Evolutionary conservation across 345 rosid genomes (phyloP), one percentile per base, ranked within the genome.

Genomic region (Brassica carinata): DNA sequence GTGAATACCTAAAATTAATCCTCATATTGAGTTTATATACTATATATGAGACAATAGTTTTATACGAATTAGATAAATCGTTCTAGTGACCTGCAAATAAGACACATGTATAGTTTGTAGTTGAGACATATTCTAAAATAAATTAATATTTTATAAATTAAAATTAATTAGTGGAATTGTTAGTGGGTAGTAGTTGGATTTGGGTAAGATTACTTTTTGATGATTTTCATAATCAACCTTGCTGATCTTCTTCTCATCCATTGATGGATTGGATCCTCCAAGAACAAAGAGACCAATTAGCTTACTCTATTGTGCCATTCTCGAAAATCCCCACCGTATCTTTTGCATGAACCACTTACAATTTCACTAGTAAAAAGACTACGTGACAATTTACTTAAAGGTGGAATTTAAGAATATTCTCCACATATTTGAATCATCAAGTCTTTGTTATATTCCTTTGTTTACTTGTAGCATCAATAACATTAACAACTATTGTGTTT

Each of bases 181-280:
- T 70, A 80, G 83, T 80, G 83, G 83, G 72, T 80, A 75, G 79
- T 75, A 55, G 83, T 80, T 80, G 79, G 34, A 75, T 80, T 80
- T 75, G 83, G 83, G 83, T 75, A 70, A 80, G 72, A 75, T 63
- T 59, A 75, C 76, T 64, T 75, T 80, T 64, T 63, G 68, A 55
- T 75, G 76, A 75, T 51, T 51, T 69, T 70, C 72, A 76, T 71
- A 81, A 30, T 81, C 33, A 76, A 61, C 73, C 14, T 76, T 75
- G 64, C 58, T 76, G 77, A 81, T 75, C 77, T 81, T 57, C 83
- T 64, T 76, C 84, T 64, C 84, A 75, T 76, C 80, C 80, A 81
- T 75, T 81, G 69, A 76, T 34, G 76, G 73, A 71, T 71, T 63
- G 67, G 76, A 80, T 81, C 69, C 45, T 81, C 77, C 84, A 76